Evolutionary conservation across 1,139 yeast genomes (phyloP).

Genomic region (Sugiyamaella sp.): DNA sequence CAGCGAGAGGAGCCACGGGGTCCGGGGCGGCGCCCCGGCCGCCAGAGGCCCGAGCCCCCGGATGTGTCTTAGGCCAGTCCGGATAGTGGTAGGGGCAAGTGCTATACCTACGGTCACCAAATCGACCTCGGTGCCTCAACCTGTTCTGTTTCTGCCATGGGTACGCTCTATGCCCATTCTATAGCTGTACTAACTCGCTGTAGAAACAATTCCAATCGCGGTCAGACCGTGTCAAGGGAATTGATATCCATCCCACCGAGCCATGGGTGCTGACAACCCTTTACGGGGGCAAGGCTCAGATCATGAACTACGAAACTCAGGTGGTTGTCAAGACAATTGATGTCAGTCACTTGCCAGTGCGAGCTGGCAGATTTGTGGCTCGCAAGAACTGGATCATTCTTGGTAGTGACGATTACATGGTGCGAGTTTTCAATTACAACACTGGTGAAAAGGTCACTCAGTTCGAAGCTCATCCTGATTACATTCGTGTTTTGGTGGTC

Average conservation of each 20-base stretch:
- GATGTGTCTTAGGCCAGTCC: neutral
- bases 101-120: too few species aligned
- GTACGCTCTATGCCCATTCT: too few species aligned
- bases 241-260: conserved; percentile 96
- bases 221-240: conserved; percentile 95
- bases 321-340: conserved; percentile 70
- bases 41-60: neutral
- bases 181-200: conserved; percentile 27
- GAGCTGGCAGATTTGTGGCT: conserved; percentile 94
- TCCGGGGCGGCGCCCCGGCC: neutral
- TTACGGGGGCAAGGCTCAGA: conserved; percentile 77
- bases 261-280: conserved; percentile 91
- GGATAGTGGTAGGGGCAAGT: too few species aligned
- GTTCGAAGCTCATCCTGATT: conserved; percentile 98
- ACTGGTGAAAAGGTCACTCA: conserved; percentile 93
- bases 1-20: neutral
- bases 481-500: conserved; percentile 87
- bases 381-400: conserved; percentile 97
- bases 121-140: too few species aligned
- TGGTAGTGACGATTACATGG: conserved; percentile 93
- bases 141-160: too few species aligned
- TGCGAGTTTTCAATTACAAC: conserved; percentile 90
- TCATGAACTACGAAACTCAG: conserved; percentile 88
- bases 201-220: conserved; percentile 81
- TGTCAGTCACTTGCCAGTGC: conserved; percentile 91